phyloP scores from a whole-genome alignment of 2,329 filamentous ascomycete species.

The Colletotrichum spinosum region DNA sequence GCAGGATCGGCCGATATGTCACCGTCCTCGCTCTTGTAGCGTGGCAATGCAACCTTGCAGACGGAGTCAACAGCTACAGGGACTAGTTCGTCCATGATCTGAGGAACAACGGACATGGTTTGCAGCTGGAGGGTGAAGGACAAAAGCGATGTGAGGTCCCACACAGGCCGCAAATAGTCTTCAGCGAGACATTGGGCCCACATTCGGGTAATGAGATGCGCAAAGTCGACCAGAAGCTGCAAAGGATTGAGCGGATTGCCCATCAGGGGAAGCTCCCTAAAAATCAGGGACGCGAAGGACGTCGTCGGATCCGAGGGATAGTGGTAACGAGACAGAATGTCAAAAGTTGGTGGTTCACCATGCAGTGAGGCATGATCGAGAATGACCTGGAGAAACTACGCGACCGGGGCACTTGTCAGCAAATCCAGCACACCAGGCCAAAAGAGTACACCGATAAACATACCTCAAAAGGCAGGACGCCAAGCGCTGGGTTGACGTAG shows the following conservation, averaged over 20 bases:
- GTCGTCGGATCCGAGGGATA: slow-evolving; percentile 73
- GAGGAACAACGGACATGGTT: slow-evolving; percentile 67
- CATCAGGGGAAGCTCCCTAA: slow-evolving; percentile 73
- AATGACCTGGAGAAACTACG: slow-evolving; percentile 70
- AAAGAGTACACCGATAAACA: slow-evolving; percentile 32
- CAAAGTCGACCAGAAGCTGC: slow-evolving; percentile 73
- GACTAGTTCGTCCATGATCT: slow-evolving; percentile 68
- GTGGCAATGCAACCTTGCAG: slow-evolving; percentile 67
- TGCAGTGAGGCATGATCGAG: slow-evolving; percentile 70
- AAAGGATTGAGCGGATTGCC: slow-evolving; percentile 60
- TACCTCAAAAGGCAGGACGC: slow-evolving; percentile 58
- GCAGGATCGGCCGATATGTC: slow-evolving; percentile 51
- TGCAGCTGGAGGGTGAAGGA: slow-evolving; percentile 73
- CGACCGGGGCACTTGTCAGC: neutral
- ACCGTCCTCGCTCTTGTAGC: slow-evolving; percentile 62
- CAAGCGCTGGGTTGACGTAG: slow-evolving; percentile 16
- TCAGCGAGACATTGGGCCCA: slow-evolving; percentile 78
- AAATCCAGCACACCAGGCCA: neutral
- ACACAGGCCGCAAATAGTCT: slow-evolving; percentile 71
- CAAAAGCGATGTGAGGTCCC: slow-evolving; percentile 73
- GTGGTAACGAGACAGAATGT: slow-evolving; percentile 72
- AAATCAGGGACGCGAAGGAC: slow-evolving; percentile 74
- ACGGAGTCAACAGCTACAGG: slow-evolving; percentile 70
- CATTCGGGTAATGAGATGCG: slow-evolving; percentile 70
- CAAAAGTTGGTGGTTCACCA: slow-evolving; percentile 72